phyloP scores from a whole-genome alignment of 768 basidiomycete species.

The Calocera cornea region DNA sequence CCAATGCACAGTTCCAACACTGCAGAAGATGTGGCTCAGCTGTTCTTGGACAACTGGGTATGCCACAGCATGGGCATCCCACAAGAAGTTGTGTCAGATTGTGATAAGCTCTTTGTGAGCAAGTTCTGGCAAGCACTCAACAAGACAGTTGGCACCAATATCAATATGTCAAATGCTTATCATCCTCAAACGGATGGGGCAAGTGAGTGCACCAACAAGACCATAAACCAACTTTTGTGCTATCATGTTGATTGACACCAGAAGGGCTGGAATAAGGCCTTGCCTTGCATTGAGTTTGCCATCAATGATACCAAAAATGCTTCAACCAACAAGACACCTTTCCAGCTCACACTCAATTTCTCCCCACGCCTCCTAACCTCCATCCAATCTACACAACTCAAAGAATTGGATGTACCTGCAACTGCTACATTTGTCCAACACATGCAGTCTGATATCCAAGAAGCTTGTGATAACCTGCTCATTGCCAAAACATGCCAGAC shows the following conservation, averaged over 20 bases:
- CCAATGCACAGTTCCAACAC: neutral
- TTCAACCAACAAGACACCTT: constrained; percentile 27
- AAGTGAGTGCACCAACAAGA: constrained; percentile 20
- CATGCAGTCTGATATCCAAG: constrained; percentile 18
- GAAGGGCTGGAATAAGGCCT: constrained; percentile 21
- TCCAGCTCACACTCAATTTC: constrained; percentile 22
- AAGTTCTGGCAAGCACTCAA: constrained; percentile 22
- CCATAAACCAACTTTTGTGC: constrained; percentile 8
- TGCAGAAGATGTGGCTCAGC: constrained; percentile 10
- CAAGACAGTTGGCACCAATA: constrained; percentile 18
- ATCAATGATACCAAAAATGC: constrained; percentile 26
- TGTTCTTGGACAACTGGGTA: constrained; percentile 7
- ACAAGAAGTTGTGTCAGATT: constrained; percentile 22
- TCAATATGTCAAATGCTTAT: constrained; percentile 26
- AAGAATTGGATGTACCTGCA: constrained; percentile 20
- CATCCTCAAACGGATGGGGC: constrained; percentile 30
- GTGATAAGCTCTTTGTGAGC: constrained; percentile 25
- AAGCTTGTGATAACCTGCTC: constrained; percentile 27
- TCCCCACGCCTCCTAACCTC: constrained; percentile 22
- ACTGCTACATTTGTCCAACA: constrained; percentile 20
- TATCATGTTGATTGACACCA: constrained; percentile 10
- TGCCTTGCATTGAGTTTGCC: constrained; percentile 29
- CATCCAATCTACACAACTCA: constrained; percentile 23
- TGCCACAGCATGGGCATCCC: constrained; percentile 15
- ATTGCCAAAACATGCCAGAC: constrained; percentile 26